phyloP scores from a whole-genome alignment of 179 eudicot genomes.

The Gypsophila paniculata region DNA sequence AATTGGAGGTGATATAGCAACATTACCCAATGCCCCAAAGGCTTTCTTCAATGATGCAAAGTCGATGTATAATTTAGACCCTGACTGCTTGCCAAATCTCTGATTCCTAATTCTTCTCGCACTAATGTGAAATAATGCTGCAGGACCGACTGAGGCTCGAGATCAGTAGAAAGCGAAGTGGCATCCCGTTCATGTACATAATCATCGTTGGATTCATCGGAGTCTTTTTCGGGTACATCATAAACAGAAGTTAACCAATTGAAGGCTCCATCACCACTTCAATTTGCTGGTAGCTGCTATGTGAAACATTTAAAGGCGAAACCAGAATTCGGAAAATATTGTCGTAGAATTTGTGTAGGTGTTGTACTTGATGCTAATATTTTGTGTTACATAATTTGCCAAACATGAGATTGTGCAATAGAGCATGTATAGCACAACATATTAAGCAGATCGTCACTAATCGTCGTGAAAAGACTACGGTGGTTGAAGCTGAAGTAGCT shows the following conservation, averaged over 20 bases:
- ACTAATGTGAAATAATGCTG: constrained; percentile 14
- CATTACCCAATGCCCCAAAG: too few relatives aligned
- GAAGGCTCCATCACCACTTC: neutral
- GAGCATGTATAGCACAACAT: too few relatives aligned
- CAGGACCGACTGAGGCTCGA: constrained; percentile 59
- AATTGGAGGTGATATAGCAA: too few relatives aligned
- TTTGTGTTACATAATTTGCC: neutral
- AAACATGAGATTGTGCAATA: too few relatives aligned
- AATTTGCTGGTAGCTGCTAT: neutral
- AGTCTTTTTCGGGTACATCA: constrained; percentile 51
- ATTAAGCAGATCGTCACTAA: too few relatives aligned
- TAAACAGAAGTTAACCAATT: constrained; percentile 39
- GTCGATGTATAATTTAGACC: neutral
- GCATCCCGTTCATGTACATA: constrained; percentile 45
- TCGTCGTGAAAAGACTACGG: too few relatives aligned
- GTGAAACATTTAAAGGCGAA: neutral
- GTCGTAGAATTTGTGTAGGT: neutral
- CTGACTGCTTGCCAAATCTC: neutral
- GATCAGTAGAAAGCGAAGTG: constrained; percentile 38
- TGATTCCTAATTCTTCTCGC: neutral
- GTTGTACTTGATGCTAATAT: neutral
- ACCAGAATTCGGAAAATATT: constrained; percentile 2
- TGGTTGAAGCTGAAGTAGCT: too few relatives aligned
- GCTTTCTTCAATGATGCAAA: neutral
- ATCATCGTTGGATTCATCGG: constrained; percentile 54